Percentiles rank a stretch among this genome's conserved stretches.
Conservation (phyloP, 1,284 basidiomycete species). For the Pseudozyma sp. region DNA sequence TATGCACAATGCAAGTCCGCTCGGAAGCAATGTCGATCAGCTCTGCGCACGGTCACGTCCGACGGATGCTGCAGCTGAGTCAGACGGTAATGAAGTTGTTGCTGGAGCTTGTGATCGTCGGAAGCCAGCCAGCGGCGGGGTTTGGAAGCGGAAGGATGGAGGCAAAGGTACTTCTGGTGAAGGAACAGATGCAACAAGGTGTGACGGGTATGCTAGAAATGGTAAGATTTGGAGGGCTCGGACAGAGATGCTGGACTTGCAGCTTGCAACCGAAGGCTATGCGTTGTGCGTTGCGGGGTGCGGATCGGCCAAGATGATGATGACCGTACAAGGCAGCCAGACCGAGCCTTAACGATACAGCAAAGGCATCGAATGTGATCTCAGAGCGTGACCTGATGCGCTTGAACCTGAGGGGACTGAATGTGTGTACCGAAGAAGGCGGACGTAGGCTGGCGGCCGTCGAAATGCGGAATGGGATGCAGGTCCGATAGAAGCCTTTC, state of each 20-base stretch:
- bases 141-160: constrained; percentile 1
- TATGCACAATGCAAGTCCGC: constrained; percentile 33
- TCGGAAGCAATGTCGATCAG: constrained; percentile 52
- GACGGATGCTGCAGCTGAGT: constrained; percentile 10
- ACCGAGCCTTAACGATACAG: constrained; percentile 1
- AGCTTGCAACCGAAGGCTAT: constrained; percentile 25
- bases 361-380: background rate
- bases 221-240: constrained; percentile 18
- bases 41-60: constrained; percentile 18
- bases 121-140: constrained; percentile 16
- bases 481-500: constrained; percentile 21
- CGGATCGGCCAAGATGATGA: constrained; percentile 10
- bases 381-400: background rate
- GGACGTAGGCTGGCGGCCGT: constrained; percentile 1
- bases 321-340: constrained; percentile 1
- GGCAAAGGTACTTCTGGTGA: background rate
- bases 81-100: background rate
- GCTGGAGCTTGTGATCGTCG: constrained; percentile 7
- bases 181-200: background rate
- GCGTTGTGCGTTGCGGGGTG: constrained; percentile 15
- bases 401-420: background rate
- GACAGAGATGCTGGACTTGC: constrained; percentile 29
- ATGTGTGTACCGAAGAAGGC: constrained; percentile 18
- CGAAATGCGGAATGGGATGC: constrained; percentile 10
- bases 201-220: constrained; percentile 1